Evolutionary conservation across 2,329 filamentous ascomycete genomes (phyloP), one percentile per base, ranked within the genome.

Genomic region (Xylaria sp.): DNA sequence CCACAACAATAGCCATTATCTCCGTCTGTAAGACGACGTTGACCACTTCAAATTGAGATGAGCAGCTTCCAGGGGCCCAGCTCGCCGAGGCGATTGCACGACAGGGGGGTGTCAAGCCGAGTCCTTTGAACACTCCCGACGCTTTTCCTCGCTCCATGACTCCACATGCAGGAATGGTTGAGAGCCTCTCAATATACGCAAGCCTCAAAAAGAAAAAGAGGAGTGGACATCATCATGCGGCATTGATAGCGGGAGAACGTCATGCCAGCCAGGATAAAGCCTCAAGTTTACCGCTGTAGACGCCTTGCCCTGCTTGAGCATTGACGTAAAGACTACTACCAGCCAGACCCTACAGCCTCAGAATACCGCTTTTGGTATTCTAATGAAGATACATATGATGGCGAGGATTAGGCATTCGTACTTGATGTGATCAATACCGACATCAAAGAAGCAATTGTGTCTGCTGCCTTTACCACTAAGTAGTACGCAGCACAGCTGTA

Each of bases 11-110:
- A 64, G 58, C 73, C 73, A 76, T 75, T 77, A 76, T 77, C 75
- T 75, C 75, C 75, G 74, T 75, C 71, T 74, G 75, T 76, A 74
- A 75, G 75, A 76, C 75, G 71, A 69, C 67, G 62, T 70, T 60
- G 66, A 74, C 72, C 71, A 74, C 69, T 67, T 74, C 74, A 76
- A 74, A 77, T 76, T 76, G 74, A 75, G 75, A 77, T 77, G 76
- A 75, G 75, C 75, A 73, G 70, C 71, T 70, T 62, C 70, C 73
- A 72, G 74, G 75, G 67, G 70, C 72, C 73, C 73, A 69, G 72
- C 71, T 58, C 66, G 71, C 71, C 74, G 72, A 74, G 72, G 69
- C 71, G 70, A 76, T 73, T 73, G 66, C 66, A 71, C 67, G 57
- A 48, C 64, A 68, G 65, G 61, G 61, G 70, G 72, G 70, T 69